Evolutionary conservation across 805 yeast genomes (phyloP).

Genomic region (Candida sithepensis): DNA sequence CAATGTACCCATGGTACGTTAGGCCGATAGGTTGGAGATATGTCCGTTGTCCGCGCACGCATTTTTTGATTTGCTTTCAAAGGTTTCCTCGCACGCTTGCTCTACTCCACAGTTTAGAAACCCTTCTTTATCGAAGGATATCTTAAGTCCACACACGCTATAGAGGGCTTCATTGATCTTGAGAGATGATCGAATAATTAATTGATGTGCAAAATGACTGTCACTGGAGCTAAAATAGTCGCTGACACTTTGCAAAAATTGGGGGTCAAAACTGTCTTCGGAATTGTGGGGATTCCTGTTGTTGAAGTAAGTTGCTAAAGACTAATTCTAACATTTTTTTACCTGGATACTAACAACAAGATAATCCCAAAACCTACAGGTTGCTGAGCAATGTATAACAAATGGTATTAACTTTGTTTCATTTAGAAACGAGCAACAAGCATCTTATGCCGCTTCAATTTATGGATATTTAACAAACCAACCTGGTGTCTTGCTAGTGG

Average conservation of each 20-base stretch:
- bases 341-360: too few species aligned
- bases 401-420: slow-evolving; percentile 54
- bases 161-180: neutral
- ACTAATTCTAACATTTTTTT: too few species aligned
- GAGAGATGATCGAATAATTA: neutral
- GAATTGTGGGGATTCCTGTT: slow-evolving; percentile 73
- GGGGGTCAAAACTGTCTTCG: slow-evolving; percentile 58
- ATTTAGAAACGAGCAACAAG: slow-evolving; percentile 70
- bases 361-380: slow-evolving; percentile 10
- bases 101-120: neutral
- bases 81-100: too few species aligned
- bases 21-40: too few species aligned
- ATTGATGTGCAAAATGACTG: neutral
- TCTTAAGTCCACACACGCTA: too few species aligned
- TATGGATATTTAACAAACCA: slow-evolving; percentile 62
- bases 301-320: slow-evolving; percentile 44
- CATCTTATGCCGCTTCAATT: slow-evolving; percentile 71
- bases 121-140: neutral
- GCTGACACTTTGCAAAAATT: slow-evolving; percentile 44
- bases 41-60: too few species aligned
- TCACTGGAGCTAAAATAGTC: slow-evolving; percentile 42
- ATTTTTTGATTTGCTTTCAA: too few species aligned
- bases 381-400: slow-evolving; percentile 57
- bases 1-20: too few species aligned
- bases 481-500: slow-evolving; percentile 67